A percentile compares a stretch with the other conserved stretches of the same genome.
Evolutionary conservation across 495 filamentous ascomycete genomes (phyloP).

Genomic region (Lichina pygmaea): DNA sequence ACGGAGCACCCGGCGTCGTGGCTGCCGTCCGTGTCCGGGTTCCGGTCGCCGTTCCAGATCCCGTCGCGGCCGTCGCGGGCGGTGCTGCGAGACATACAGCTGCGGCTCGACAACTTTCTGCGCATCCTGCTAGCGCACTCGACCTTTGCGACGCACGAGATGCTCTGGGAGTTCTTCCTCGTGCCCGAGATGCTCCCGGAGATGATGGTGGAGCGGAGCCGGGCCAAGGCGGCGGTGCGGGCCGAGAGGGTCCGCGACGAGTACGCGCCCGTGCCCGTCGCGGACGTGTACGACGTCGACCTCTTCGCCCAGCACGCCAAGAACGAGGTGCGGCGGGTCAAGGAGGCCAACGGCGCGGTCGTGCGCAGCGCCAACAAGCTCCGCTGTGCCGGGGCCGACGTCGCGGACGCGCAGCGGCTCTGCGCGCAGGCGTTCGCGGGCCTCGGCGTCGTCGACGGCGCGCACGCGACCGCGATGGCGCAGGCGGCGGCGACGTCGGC

Average conservation of each 20-base stretch:
- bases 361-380: constrained; percentile 39
- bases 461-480: constrained; percentile 42
- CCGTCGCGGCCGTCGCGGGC: constrained; percentile 75
- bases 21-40: constrained; percentile 43
- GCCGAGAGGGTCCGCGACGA: constrained; percentile 71
- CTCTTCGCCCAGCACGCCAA: constrained; percentile 73
- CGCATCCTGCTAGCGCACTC: constrained; percentile 67
- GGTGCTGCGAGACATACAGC: constrained; percentile 64
- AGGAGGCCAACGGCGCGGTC: constrained; percentile 53
- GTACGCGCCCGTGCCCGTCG: constrained; percentile 36
- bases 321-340: constrained; percentile 62
- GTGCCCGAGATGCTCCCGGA: constrained; percentile 81
- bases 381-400: constrained; percentile 28
- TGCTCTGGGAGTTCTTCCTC: constrained; percentile 97
- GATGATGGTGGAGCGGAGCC: constrained; percentile 70
- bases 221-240: constrained; percentile 57
- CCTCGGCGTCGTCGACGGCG: constrained; percentile 35
- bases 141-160: constrained; percentile 88
- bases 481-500: constrained; percentile 39
- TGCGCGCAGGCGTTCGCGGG: constrained; percentile 20
- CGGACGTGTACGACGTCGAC: constrained; percentile 77
- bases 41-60: constrained; percentile 74
- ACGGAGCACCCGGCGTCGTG: constrained; percentile 89
- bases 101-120: constrained; percentile 65
- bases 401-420: constrained; percentile 33